Base-by-base conservation (phyloP, 2,329 filamentous ascomycete species). In the Fusarium anthophilum region DNA sequence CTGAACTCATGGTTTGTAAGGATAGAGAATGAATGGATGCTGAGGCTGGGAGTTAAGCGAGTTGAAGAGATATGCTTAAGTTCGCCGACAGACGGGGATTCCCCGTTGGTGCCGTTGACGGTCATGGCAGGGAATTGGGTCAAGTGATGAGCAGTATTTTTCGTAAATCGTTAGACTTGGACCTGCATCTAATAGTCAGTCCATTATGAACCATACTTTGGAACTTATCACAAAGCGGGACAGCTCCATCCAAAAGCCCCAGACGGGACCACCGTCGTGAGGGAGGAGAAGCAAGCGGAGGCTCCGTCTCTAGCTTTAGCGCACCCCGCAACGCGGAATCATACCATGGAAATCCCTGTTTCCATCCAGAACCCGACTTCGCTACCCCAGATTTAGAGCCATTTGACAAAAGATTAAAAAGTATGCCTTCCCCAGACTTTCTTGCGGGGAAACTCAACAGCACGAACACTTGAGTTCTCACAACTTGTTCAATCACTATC, bases 1-100 rank as follows among this genome's bases (percentile, higher is more conserved):
- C 20, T 50, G 12, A 69, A 47, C 0, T 43, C 6, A 6, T 50
- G 35, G 12, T 48, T 63, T 38, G 41, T 15, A 13, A 43, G 22
- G 17, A 68, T n/a, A 11, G 66, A 17, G 8, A 69, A 69, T 9
- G 41, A 39, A 24, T 69, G 66, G 6, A 55, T 18, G 28, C 64
- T 69, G 30, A 69, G 64, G 17, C 43, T 63, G 17, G 55, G 47
- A 7, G 66, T 69, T 43, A 69, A 39, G 44, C 66, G 55, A 41
- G 55, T 69, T 14, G 64, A 69, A 7, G 64, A 69, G 7, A 54
- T 38, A 63, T 69, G 66, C 47, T 44, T 43, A 26, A 69, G 55
- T 8, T 43, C 15, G 41, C 50, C 41, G 20, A 38, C 41, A 7
- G 30, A 17, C 13, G 41, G 44, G 22, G 38, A 18, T 20, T 20